phyloP scores from a whole-genome alignment of 2,329 filamentous ascomycete species.

The Alternaria atra region DNA sequence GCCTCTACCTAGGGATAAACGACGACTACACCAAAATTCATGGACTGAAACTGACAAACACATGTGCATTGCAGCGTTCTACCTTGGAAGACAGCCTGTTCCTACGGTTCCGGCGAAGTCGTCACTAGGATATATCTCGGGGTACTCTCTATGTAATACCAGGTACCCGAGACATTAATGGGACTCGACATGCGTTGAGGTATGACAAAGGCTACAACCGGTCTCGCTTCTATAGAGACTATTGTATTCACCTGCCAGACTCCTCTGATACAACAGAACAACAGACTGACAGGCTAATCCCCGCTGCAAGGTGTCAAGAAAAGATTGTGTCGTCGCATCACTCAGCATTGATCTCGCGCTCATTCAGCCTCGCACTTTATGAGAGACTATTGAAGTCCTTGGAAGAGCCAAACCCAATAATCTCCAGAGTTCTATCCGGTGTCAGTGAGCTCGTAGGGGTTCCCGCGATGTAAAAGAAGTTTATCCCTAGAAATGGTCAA shows the following conservation, averaged over 20 bases:
- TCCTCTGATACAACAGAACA: not conserved
- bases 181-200: not conserved
- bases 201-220: not conserved
- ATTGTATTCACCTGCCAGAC: not conserved
- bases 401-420: not conserved
- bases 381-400: not conserved
- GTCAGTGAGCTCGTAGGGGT: not conserved
- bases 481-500: not conserved
- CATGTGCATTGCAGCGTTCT: not conserved
- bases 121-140: not conserved
- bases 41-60: not conserved
- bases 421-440: not conserved
- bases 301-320: not conserved
- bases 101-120: not conserved
- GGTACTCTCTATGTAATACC: not conserved
- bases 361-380: not conserved
- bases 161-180: not conserved
- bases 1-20: not conserved
- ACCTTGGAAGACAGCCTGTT: not conserved
- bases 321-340: not conserved
- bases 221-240: not conserved
- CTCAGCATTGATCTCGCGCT: not conserved
- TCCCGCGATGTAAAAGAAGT: not conserved
- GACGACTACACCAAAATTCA: not conserved
- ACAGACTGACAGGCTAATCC: not conserved